Base-by-base conservation (phyloP, 306 rosid genomes). In the Castanospermum australe region DNA sequence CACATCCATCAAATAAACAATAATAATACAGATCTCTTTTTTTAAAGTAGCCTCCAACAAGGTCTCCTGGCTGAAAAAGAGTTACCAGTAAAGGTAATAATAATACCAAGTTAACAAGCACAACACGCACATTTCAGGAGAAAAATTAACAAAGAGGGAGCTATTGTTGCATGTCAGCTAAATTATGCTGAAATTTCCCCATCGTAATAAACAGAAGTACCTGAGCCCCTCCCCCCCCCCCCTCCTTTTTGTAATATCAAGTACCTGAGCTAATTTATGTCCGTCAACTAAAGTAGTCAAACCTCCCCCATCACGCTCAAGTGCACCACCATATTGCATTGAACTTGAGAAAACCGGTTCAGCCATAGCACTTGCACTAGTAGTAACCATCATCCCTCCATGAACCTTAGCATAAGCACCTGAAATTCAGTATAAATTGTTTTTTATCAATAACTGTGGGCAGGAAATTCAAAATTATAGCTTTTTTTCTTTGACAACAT, bases 371-470 rank as follows among this genome's bases (percentile, higher is more conserved):
- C 85, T 78, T 45, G 92, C 87, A 73, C 86, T 69, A 67, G 90
- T 45, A 50, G 87, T 83, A 78, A 79, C 82, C 8, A 78, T 56
- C 83, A 84, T 73, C 17, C 92, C 90, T 65, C 91, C 96, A 57
- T 90, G 93, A 86, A 77, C 82, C 84, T 85, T 90, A 32, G 88
- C 87, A 82, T 87, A 86, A 83, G 89, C 86, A 84, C 92, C 97
- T 92, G 80, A 62, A 79, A 66, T 72, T 39, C 71, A 82, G 44
- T 22, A 25, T n/a, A 39, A 21, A 67, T 21, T 68, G 35, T 30
- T 39, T 36, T 56, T 14, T 14, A 78, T 67, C 24, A 84, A 54
- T 28, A 81, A 45, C 51, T 20, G 61, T 44, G 44, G n/a, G 35
- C 71, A 75, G 11, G 71, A 79, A 57, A 39, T 44, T 56, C 47